These are phyloP conservation scores for Leccinum rimulosum DNA, from an alignment of 768 basidiomycete genomes.

Conservation along the genomic window DNA sequence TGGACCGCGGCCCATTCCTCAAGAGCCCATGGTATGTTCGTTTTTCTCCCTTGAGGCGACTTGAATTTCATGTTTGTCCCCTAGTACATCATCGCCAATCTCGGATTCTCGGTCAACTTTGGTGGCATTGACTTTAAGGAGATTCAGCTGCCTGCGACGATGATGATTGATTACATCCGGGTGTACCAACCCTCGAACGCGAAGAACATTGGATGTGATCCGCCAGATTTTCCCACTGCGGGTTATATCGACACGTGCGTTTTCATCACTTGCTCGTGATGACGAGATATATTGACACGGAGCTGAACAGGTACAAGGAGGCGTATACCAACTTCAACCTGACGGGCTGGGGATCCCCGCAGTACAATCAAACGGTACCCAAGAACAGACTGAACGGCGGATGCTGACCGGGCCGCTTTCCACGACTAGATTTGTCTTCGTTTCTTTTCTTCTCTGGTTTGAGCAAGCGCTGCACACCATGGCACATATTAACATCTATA, in stretches of 20 bases:
- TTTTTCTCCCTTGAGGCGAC: not conserved
- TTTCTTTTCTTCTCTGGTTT: not conserved
- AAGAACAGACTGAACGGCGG: constrained; percentile 47
- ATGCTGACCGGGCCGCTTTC: constrained; percentile 18
- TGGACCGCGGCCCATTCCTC: constrained; percentile 53
- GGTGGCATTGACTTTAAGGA: constrained; percentile 59
- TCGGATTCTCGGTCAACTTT: constrained; percentile 69
- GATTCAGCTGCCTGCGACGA: constrained; percentile 52
- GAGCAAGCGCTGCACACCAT: not conserved
- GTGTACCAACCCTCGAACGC: constrained; percentile 59
- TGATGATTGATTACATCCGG: constrained; percentile 81
- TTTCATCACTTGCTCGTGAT: not conserved
- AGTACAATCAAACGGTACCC: constrained; percentile 53
- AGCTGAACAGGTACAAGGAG: constrained; percentile 36
- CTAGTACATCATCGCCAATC: constrained; percentile 68
- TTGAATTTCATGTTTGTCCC: not conserved
- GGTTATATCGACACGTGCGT: constrained; percentile 72
- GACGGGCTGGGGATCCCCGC: constrained; percentile 41
- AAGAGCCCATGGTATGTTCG: constrained; percentile 62
- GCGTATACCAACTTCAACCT: constrained; percentile 44
- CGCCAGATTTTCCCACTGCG: constrained; percentile 66
- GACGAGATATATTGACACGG: not conserved
- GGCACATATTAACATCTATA: not conserved
- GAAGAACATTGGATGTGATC: constrained; percentile 66
- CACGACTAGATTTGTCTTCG: constrained; percentile 6